phyloP scores from a whole-genome alignment of 805 yeast species.

The Kazachstania africana region DNA sequence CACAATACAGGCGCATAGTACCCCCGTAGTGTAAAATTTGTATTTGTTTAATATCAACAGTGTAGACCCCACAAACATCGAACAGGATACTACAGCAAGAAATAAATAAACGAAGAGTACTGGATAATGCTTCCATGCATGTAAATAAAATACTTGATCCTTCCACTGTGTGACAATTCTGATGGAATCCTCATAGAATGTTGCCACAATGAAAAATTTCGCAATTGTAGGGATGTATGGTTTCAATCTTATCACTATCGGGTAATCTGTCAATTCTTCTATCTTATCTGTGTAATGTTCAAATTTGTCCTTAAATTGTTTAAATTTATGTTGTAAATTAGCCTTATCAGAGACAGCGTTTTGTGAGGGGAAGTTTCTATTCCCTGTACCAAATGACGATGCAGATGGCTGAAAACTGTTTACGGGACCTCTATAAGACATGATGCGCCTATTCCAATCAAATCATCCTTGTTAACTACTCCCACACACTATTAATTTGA shows the following conservation, averaged over 20 bases:
- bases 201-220: slow-evolving; percentile 81
- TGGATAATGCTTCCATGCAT: slow-evolving; percentile 72
- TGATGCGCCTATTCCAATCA: no score
- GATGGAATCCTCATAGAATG: slow-evolving; percentile 82
- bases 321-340: background rate
- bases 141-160: slow-evolving; percentile 77
- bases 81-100: slow-evolving; percentile 46
- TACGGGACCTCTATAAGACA: slow-evolving; percentile 1
- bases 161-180: slow-evolving; percentile 82
- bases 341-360: background rate
- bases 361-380: background rate
- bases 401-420: background rate
- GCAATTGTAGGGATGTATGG: slow-evolving; percentile 85
- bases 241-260: slow-evolving; percentile 36
- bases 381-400: background rate
- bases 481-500: no score
- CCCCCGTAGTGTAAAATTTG: slow-evolving; percentile 58
- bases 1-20: slow-evolving; percentile 61
- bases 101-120: slow-evolving; percentile 61
- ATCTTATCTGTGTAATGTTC: slow-evolving; percentile 2
- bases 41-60: slow-evolving; percentile 60
- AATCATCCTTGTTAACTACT: no score
- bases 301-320: background rate
- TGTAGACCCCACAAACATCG: slow-evolving; percentile 67
- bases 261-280: slow-evolving; percentile 38